Base-by-base conservation (phyloP, 202 grass and related monocot species). In the Schoenoplectus tabernaemontani region DNA sequence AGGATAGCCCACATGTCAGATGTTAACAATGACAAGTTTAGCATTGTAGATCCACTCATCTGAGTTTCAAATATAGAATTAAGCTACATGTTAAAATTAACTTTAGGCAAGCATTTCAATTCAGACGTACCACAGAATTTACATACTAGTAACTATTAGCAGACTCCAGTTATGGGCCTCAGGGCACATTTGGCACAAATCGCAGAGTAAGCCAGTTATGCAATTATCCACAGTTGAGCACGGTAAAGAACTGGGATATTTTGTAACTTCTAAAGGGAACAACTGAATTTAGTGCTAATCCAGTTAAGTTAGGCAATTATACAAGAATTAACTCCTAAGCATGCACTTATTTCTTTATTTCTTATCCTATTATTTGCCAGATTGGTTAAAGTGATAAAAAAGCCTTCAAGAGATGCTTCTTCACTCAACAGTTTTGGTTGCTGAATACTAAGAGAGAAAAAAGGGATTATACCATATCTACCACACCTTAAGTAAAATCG, bases 1-100 rank as follows among this genome's bases (percentile, higher is more conserved):
- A 98, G 83, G 84, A 94, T 87, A 69, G 89, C 91, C 95, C 95
- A 98, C 91, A 94, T 94, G 68, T 98, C 95, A 7, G 95, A 94
- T 8, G 91, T 94, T 33, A 97, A 76, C 32, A 90, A 85, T 0
- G 91, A 97, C 39, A 93, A 84, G 81, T 97, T 97, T 9, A 97
- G 82, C 91, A 97, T 90, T 1, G 94, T 94, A 36, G 95, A 84
- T 2, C 95, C 95, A 39, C 88, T 86, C 69, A 97, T 90, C 95
- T 94, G 87, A 66, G 1, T 63, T 77, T 66, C 19, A 65, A 19
- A 64, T 11, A 24, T 3, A 46, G n/a, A 72, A 64, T 38, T 42
- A 28, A 7, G 47, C 56, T 68, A 61, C 54, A 74, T 74, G 22
- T 47, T 58, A 33, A 43, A 43, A 44, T 42, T 42, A 46, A 54